A percentile compares a stretch with the other conserved stretches of the same genome.
phyloP scores from a whole-genome alignment of 2,329 filamentous ascomycete genomes.

The Claviceps citrina region DNA sequence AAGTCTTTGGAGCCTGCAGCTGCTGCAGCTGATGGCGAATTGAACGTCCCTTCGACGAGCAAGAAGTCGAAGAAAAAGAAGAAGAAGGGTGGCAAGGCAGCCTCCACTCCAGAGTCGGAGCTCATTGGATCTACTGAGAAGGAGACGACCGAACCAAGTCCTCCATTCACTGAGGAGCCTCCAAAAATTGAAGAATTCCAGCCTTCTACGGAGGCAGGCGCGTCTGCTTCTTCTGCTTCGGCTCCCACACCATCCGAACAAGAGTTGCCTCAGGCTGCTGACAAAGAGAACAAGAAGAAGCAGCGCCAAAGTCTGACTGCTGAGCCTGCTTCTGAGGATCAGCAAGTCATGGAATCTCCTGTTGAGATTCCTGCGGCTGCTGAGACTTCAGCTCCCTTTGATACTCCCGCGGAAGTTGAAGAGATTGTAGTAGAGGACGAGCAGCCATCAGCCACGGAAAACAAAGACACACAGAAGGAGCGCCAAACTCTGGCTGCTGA shows the following conservation, averaged over 20 bases:
- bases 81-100: conserved; percentile 16
- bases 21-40: conserved; percentile 10
- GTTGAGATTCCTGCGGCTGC: neutral
- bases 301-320: conserved; percentile 5
- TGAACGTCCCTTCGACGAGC: conserved; percentile 5
- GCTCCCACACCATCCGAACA: neutral
- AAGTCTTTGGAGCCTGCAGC: conserved; percentile 2
- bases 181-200: neutral
- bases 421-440: too few relatives aligned
- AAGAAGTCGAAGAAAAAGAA: conserved; percentile 19
- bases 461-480: too few relatives aligned
- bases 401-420: too few relatives aligned
- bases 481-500: too few relatives aligned
- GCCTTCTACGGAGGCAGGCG: neutral
- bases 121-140: neutral
- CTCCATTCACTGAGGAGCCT: conserved; percentile 3
- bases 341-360: neutral
- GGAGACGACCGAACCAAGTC: neutral
- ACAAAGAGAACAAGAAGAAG: conserved; percentile 10
- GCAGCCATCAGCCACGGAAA: too few relatives aligned
- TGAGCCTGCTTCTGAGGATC: neutral
- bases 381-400: too few relatives aligned
- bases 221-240: neutral
- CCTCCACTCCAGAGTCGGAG: neutral
- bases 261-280: conserved; percentile 2